These are phyloP conservation scores for Coniochaeta ligniaria DNA, from an alignment of 2,329 filamentous ascomycete species.

Conservation along the genomic window DNA sequence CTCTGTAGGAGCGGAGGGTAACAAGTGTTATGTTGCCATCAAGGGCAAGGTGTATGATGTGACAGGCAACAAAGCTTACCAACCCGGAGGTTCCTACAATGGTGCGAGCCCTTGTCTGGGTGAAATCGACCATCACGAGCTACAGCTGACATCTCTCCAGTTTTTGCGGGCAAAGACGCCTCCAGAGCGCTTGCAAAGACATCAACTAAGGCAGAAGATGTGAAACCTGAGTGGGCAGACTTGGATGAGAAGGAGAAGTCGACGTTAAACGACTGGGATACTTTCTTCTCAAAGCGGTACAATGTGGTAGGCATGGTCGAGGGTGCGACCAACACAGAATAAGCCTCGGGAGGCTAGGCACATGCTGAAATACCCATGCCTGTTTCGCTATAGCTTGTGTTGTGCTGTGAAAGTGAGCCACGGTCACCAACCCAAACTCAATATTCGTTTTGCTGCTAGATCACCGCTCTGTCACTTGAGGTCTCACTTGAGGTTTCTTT, in stretches of 20 bases:
- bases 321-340: slow-evolving; percentile 51
- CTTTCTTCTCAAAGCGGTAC: slow-evolving; percentile 95
- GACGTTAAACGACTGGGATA: slow-evolving; percentile 84
- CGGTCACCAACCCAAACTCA: not conserved
- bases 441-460: not conserved
- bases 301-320: slow-evolving; percentile 71
- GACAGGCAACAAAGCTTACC: slow-evolving; percentile 80
- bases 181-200: slow-evolving; percentile 86
- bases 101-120: slow-evolving; percentile 42
- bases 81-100: slow-evolving; percentile 73
- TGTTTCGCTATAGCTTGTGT: not conserved
- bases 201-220: slow-evolving; percentile 80
- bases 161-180: slow-evolving; percentile 92
- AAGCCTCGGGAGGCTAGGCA: not conserved
- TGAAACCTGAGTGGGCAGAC: slow-evolving; percentile 73
- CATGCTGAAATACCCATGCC: not conserved
- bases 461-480: too few relatives aligned
- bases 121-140: not conserved
- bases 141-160: slow-evolving; percentile 37
- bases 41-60: slow-evolving; percentile 94
- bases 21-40: slow-evolving; percentile 62
- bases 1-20: slow-evolving; percentile 53
- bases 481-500: not conserved
- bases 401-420: not conserved
- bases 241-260: slow-evolving; percentile 79